Percentiles rank a stretch among this genome's conserved stretches.
phyloP scores from a whole-genome alignment of 202 grass and related monocot genomes.

The Saccharum hybrid region DNA sequence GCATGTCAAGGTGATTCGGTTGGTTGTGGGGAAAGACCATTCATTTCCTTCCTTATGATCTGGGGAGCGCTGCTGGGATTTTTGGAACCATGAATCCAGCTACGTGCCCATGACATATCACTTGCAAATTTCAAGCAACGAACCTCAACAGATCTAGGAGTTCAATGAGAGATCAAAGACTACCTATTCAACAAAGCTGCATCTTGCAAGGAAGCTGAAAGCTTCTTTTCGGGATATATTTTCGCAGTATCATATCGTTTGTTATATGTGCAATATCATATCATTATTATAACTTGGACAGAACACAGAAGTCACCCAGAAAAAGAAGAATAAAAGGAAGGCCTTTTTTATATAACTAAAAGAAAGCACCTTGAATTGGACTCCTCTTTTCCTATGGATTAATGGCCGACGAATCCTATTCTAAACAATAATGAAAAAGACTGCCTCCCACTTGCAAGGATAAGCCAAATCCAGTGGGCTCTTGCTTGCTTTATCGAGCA shows the following conservation, averaged over 20 bases:
- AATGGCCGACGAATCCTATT: conserved; percentile 47
- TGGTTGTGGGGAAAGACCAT: background rate
- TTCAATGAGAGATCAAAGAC: background rate
- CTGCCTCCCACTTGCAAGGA: conserved; percentile 46
- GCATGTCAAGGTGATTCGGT: background rate
- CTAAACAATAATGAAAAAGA: conserved; percentile 34
- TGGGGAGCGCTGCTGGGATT: background rate
- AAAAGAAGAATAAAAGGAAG: background rate
- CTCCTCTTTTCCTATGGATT: conserved; percentile 26
- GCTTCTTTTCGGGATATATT: background rate
- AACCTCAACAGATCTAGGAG: background rate
- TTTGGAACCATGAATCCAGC: background rate
- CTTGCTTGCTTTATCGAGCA: conserved; percentile 41
- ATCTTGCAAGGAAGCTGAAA: conserved; percentile 14
- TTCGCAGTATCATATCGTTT: conserved; percentile 15
- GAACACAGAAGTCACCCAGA: background rate
- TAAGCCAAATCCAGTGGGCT: conserved; percentile 40
- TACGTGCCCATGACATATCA: conserved; percentile 2
- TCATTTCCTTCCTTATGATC: conserved; percentile 1
- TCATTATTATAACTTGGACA: conserved; percentile 9
- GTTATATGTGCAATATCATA: conserved; percentile 23
- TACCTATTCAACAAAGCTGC: background rate
- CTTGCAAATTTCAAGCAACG: background rate
- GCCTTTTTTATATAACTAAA: background rate
- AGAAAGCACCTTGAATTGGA: conserved; percentile 23